A percentile compares a stretch with the other conserved stretches of the same genome.
Conservation (phyloP, 1,284 basidiomycete species). For the Pterulicium gracile region DNA sequence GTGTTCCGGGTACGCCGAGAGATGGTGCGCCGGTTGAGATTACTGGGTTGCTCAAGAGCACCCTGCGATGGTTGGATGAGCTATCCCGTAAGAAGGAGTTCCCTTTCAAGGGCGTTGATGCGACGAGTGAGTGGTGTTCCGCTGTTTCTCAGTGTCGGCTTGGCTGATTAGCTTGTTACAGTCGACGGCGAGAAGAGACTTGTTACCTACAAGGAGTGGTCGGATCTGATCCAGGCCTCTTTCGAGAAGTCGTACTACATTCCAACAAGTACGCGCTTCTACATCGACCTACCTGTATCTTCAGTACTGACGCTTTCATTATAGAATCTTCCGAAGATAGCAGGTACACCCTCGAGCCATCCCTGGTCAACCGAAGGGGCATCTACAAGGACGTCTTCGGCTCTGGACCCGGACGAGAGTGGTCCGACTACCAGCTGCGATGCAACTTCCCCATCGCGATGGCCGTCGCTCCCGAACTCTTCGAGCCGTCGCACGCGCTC, state of each 20-base stretch:
- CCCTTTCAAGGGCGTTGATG: slow-evolving; percentile 85
- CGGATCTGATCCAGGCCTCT: slow-evolving; percentile 68
- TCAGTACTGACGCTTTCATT: slow-evolving; percentile 3
- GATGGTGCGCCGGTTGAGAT: slow-evolving; percentile 97
- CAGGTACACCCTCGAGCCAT: slow-evolving; percentile 62
- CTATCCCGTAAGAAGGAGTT: slow-evolving; percentile 63
- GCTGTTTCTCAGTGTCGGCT: slow-evolving; percentile 5
- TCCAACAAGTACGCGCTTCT: slow-evolving; percentile 53
- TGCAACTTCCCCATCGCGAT: slow-evolving; percentile 94
- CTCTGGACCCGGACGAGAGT: slow-evolving; percentile 77
- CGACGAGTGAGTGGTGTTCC: slow-evolving; percentile 47
- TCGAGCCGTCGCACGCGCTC: slow-evolving; percentile 73
- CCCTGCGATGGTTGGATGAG: slow-evolving; percentile 77
- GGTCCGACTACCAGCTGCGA: slow-evolving; percentile 94
- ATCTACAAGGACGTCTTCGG: slow-evolving; percentile 99
- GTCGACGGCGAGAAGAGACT: slow-evolving; percentile 64
- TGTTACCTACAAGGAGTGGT: slow-evolving; percentile 90
- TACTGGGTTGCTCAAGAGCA: slow-evolving; percentile 87
- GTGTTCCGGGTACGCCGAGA: slow-evolving; percentile 86
- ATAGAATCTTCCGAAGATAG: slow-evolving; percentile 64
- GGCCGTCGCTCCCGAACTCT: slow-evolving; percentile 94
- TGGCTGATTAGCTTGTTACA: slow-evolving; percentile 19
- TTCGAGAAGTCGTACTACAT: slow-evolving; percentile 92
- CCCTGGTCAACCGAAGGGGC: slow-evolving; percentile 79
- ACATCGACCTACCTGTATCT: slow-evolving; percentile 6